These are phyloP conservation scores for Beauveria rudraprayagi DNA, from an alignment of 2,329 filamentous ascomycete genomes.

Conservation along the genomic window DNA sequence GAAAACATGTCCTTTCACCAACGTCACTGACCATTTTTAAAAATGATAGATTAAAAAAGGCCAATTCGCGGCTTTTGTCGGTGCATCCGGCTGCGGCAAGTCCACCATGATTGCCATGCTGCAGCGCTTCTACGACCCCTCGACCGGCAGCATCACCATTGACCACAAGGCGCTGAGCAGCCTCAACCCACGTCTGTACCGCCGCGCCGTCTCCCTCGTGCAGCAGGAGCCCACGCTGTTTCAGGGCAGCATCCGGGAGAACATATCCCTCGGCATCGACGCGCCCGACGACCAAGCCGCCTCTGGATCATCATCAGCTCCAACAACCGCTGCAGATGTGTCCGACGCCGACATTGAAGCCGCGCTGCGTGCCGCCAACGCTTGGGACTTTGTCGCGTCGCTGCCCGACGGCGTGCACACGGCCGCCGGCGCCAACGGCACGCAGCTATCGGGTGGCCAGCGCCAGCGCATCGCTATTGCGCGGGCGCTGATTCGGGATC, in stretches of 20 bases:
- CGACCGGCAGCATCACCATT: slow-evolving; percentile 38
- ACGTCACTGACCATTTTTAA: neutral
- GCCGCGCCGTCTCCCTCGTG: slow-evolving; percentile 45
- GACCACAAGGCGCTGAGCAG: slow-evolving; percentile 33
- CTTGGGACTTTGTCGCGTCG: slow-evolving; percentile 55
- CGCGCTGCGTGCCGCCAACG: slow-evolving; percentile 40
- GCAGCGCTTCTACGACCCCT: slow-evolving; percentile 37
- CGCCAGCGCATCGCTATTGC: slow-evolving; percentile 92
- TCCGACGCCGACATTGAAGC: slow-evolving; percentile 30
- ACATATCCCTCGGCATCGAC: slow-evolving; percentile 52
- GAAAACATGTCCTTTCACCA: slow-evolving; percentile 10
- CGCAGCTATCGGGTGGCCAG: slow-evolving; percentile 82
- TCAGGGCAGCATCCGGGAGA: slow-evolving; percentile 73
- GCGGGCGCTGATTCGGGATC: slow-evolving; percentile 78
- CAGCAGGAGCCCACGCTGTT: slow-evolving; percentile 60
- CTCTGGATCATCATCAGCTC: no score
- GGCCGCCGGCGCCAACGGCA: slow-evolving; percentile 73
- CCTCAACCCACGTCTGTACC: slow-evolving; percentile 42
- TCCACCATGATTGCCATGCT: slow-evolving; percentile 50
- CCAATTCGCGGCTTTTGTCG: slow-evolving; percentile 47
- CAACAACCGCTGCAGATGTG: slow-evolving; percentile 3
- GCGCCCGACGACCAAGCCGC: neutral
- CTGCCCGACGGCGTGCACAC: slow-evolving; percentile 90
- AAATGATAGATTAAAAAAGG: slow-evolving; percentile 30
- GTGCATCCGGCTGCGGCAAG: slow-evolving; percentile 51